Evolutionary conservation across 73 alveolate species (phyloP).

Genomic region (Halteria grandinella): DNA sequence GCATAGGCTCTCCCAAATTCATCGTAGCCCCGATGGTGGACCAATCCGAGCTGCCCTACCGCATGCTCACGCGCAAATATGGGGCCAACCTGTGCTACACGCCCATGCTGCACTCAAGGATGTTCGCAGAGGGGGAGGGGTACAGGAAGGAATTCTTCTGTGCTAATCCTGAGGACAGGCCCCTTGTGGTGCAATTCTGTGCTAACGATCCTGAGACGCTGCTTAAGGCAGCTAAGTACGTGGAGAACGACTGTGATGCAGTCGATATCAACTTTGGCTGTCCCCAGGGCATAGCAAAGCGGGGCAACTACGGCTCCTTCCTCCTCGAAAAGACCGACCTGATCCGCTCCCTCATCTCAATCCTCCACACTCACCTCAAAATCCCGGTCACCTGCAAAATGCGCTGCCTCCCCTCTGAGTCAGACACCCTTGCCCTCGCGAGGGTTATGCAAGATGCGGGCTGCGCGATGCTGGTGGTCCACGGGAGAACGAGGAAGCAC

Average conservation of each 20-base stretch:
- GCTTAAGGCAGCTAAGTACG: conserved; percentile 88
- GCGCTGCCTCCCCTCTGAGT: conserved; percentile 77
- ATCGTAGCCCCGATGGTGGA: conserved; percentile 99
- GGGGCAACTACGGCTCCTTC: conserved; percentile 97
- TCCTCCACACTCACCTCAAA: conserved; percentile 75
- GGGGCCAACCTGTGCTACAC: conserved; percentile 93
- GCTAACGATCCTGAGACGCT: conserved; percentile 97
- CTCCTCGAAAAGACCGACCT: conserved; percentile 91
- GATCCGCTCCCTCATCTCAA: conserved; percentile 65
- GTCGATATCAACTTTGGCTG: conserved; percentile 97
- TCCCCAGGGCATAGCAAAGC: conserved; percentile 97
- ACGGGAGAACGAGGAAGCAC: conserved; percentile 89
- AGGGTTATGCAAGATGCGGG: conserved; percentile 87
- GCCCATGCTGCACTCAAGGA: conserved; percentile 90
- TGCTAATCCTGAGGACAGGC: conserved; percentile 89
- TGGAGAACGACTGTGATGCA: conserved; percentile 92
- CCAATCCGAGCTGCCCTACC: conserved; percentile 91
- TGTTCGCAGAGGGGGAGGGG: conserved; percentile 75
- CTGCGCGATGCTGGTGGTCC: conserved; percentile 79
- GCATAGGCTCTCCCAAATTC: conserved; percentile 93
- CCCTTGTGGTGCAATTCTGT: conserved; percentile 93
- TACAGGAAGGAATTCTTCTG: conserved; percentile 82
- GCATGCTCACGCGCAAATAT: conserved; percentile 92
- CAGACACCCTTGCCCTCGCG: conserved; percentile 82
- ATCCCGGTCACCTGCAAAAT: conserved; percentile 91